phyloP scores from a whole-genome alignment of 148 eudicot genomes.

The Rhododendron ovatum region DNA sequence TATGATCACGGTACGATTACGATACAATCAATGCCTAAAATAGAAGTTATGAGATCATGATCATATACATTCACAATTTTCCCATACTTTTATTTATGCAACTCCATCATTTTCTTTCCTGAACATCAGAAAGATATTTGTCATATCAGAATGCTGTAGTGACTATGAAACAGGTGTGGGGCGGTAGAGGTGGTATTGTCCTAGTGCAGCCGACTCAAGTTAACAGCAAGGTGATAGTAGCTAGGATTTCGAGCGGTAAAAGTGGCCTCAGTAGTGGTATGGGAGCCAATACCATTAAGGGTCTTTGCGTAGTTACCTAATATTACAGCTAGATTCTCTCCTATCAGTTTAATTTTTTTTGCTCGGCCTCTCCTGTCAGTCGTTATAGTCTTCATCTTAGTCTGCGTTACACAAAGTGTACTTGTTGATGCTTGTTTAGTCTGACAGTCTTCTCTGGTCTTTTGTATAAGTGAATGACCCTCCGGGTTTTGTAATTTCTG shows the following conservation, averaged over 20 bases:
- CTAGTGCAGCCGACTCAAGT: background rate
- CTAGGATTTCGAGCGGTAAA: background rate
- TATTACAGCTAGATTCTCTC: background rate
- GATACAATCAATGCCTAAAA: too few relatives aligned
- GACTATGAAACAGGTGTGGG: background rate
- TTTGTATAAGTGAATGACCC: background rate
- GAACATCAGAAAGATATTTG: background rate
- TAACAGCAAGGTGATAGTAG: background rate
- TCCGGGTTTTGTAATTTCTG: background rate
- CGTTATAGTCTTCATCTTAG: background rate
- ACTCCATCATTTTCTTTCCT: background rate
- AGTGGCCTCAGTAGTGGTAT: background rate
- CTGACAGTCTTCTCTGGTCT: background rate
- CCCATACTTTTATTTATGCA: too few relatives aligned
- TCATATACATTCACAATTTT: too few relatives aligned
- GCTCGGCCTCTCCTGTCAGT: background rate
- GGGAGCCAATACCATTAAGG: background rate
- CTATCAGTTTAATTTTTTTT: background rate
- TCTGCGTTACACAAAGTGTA: background rate
- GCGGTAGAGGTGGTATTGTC: background rate
- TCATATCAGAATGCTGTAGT: background rate
- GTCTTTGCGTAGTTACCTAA: background rate
- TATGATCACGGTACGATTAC: too few relatives aligned
- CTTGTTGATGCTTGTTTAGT: background rate
- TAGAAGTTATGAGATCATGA: too few relatives aligned